Percentiles rank a stretch among this genome's conserved stretches.
phyloP scores from a whole-genome alignment of 768 basidiomycete genomes.

The Mrakia blollopis region DNA sequence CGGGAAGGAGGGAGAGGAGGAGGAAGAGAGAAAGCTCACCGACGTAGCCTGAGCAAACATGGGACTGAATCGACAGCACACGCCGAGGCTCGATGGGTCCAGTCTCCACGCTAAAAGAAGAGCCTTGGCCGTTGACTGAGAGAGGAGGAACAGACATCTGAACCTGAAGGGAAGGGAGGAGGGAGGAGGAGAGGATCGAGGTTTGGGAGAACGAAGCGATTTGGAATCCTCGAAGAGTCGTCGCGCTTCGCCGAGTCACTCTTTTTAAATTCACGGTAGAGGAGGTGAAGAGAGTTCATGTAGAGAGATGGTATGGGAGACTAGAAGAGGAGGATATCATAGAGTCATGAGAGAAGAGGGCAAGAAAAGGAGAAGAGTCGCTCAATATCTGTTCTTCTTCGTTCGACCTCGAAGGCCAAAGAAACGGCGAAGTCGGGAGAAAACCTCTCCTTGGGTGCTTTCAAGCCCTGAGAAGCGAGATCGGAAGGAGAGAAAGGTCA shows the following conservation, averaged over 20 bases:
- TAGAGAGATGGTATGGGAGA: background rate
- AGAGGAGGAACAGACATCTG: slow-evolving; percentile 31
- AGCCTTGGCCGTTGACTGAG: slow-evolving; percentile 15
- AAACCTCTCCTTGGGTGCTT: too few relatives aligned
- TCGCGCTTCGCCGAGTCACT: background rate
- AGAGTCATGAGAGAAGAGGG: too few relatives aligned
- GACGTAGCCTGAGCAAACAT: slow-evolving; percentile 90
- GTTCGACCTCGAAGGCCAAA: too few relatives aligned
- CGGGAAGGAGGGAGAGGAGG: background rate
- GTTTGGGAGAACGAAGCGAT: background rate
- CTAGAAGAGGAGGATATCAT: background rate
- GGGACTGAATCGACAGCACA: slow-evolving; percentile 85
- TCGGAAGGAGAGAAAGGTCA: too few relatives aligned
- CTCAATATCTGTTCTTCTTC: too few relatives aligned
- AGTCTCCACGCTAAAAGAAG: background rate
- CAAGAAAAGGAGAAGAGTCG: too few relatives aligned
- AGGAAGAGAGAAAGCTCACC: slow-evolving; percentile 47
- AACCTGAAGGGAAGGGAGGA: background rate
- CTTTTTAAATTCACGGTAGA: background rate
- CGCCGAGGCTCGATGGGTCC: slow-evolving; percentile 41
- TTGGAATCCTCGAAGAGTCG: background rate
- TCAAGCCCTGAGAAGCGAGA: too few relatives aligned
- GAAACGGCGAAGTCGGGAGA: too few relatives aligned
- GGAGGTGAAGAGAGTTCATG: too few relatives aligned
- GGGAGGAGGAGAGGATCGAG: background rate